phyloP scores from a whole-genome alignment of 257 asterid species.

The Voacanga thouarsii region DNA sequence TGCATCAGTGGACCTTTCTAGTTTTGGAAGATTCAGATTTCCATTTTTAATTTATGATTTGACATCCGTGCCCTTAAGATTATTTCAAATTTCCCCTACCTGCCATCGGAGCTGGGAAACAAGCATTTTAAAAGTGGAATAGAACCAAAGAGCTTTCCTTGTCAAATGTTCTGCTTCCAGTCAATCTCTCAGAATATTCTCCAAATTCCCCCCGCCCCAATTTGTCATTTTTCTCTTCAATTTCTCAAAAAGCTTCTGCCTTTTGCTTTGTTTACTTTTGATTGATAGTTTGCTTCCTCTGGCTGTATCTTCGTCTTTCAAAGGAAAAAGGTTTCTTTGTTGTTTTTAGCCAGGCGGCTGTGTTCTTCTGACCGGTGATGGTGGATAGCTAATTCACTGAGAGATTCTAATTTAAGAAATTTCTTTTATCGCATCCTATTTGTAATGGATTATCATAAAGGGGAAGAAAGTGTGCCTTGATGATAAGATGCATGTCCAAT shows the following conservation, averaged over 20 bases:
- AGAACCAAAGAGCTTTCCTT: not conserved
- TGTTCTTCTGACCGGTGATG: not conserved
- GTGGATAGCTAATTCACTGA: no score
- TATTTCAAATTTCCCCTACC: not conserved
- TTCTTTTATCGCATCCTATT: no score
- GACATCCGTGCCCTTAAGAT: not conserved
- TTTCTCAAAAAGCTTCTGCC: not conserved
- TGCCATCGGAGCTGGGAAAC: not conserved
- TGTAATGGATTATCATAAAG: no score
- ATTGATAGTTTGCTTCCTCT: not conserved
- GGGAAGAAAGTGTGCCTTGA: no score
- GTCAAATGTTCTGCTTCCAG: not conserved
- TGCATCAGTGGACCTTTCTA: conserved; percentile 13
- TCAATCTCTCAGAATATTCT: not conserved
- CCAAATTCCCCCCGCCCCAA: no score
- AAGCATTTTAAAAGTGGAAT: not conserved
- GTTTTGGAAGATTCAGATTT: not conserved
- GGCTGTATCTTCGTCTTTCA: not conserved
- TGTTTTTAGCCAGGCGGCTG: no score
- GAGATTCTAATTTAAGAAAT: no score
- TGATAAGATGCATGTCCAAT: not conserved
- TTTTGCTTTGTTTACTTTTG: not conserved
- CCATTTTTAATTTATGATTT: not conserved
- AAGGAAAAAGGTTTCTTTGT: not conserved
- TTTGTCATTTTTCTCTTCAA: not conserved